These are phyloP conservation scores for Endocalyx cinctus DNA, from an alignment of 2,329 filamentous ascomycete genomes.

Conservation along the genomic window DNA sequence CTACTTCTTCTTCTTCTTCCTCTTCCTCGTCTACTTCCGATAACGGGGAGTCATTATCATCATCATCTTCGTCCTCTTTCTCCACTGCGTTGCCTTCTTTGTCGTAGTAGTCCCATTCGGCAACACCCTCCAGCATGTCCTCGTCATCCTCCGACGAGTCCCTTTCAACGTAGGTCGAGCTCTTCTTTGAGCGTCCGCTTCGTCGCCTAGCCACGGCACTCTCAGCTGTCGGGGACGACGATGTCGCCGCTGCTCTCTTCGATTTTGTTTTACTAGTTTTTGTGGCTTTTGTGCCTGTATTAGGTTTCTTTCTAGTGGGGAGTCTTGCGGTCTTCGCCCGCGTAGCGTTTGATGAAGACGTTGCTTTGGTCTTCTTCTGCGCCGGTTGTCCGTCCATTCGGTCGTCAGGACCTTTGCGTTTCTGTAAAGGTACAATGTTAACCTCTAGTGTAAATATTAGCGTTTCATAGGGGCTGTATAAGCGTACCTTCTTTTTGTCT, in stretches of 20 bases:
- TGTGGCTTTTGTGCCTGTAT: no score
- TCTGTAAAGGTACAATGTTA: conserved; percentile 37
- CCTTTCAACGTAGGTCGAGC: conserved; percentile 50
- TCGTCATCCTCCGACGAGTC: conserved; percentile 56
- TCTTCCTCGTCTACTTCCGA: conserved; percentile 6
- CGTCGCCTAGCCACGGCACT: conserved; percentile 49
- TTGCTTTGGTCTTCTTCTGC: conserved; percentile 33
- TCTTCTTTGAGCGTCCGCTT: conserved; percentile 47
- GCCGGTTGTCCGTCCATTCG: conserved; percentile 39
- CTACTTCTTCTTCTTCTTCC: conserved; percentile 18
- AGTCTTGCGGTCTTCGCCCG: conserved; percentile 28
- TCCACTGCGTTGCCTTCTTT: conserved; percentile 28
- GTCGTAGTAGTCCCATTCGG: conserved; percentile 52
- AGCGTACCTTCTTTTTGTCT: conserved; percentile 66
- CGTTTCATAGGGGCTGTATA: conserved; percentile 1
- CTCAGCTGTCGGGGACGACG: conserved; percentile 26
- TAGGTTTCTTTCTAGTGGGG: conserved; percentile 19
- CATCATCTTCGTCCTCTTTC: conserved; percentile 20
- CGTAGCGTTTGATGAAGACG: conserved; percentile 27
- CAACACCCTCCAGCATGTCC: conserved; percentile 58
- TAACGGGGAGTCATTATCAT: conserved; percentile 3
- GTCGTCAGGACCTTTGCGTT: conserved; percentile 53
- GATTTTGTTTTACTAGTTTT: no score
- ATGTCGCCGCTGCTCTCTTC: conserved; percentile 25
- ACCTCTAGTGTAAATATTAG: conserved; percentile 1